Evolutionary conservation across 1,284 basidiomycete genomes (phyloP).

Genomic region (Heimioporus retisporus): DNA sequence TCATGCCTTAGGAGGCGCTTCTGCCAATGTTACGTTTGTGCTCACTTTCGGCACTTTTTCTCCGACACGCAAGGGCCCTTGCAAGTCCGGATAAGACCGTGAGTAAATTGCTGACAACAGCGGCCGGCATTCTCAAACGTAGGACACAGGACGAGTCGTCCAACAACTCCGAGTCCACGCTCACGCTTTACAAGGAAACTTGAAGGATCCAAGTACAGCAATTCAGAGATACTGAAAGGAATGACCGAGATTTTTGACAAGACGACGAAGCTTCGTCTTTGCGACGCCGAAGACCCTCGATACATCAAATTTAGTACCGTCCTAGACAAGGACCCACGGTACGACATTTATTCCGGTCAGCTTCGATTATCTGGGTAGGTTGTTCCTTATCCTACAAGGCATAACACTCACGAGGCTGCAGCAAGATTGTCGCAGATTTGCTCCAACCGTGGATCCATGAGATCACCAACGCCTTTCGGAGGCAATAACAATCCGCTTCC

Average conservation of each 20-base stretch:
- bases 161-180: too few relatives aligned
- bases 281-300: slow-evolving; percentile 51
- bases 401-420: slow-evolving; percentile 18
- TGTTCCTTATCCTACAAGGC: neutral
- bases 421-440: slow-evolving; percentile 52
- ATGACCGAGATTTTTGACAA: slow-evolving; percentile 62
- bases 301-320: slow-evolving; percentile 62
- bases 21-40: too few relatives aligned
- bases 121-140: slow-evolving; percentile 49
- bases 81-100: too few relatives aligned
- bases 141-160: slow-evolving; percentile 3
- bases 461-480: slow-evolving; percentile 51
- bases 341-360: slow-evolving; percentile 59
- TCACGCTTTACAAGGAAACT: slow-evolving; percentile 44
- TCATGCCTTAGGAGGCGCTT: too few relatives aligned
- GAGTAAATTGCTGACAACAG: slow-evolving; percentile 22
- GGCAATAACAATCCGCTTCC: slow-evolving; percentile 43
- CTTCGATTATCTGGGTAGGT: slow-evolving; percentile 55
- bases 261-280: slow-evolving; percentile 60
- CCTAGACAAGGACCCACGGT: slow-evolving; percentile 54
- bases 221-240: slow-evolving; percentile 49
- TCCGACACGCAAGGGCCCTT: too few relatives aligned
- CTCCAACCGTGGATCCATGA: slow-evolving; percentile 58
- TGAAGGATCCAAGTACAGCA: slow-evolving; percentile 40
- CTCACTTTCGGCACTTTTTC: too few relatives aligned